Evolutionary conservation across 495 filamentous ascomycete genomes (phyloP).

Genomic region (Penicillium simplicissimum): DNA sequence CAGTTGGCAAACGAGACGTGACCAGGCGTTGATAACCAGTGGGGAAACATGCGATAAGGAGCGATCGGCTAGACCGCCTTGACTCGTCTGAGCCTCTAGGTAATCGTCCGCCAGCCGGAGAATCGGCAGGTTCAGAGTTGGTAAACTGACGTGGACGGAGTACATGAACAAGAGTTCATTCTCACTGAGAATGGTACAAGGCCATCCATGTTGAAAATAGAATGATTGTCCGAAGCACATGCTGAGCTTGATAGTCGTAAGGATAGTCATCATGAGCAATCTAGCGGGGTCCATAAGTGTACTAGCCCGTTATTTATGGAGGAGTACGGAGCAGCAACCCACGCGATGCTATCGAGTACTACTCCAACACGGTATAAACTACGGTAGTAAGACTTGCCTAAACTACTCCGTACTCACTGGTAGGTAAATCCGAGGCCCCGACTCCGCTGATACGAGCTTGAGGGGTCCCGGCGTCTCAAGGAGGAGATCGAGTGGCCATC

Average conservation of each 20-base stretch:
- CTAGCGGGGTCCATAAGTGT: neutral
- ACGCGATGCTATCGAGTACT: neutral
- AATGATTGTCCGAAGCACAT: too few species aligned
- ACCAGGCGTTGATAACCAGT: neutral
- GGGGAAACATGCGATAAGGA: conserved; percentile 15
- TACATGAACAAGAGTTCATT: neutral
- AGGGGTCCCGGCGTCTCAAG: neutral
- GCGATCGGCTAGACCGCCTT: conserved; percentile 16
- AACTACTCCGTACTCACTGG: neutral
- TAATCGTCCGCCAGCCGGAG: neutral
- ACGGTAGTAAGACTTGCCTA: neutral
- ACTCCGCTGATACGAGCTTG: neutral
- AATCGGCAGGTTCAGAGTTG: neutral
- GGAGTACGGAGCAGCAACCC: neutral
- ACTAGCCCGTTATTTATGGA: neutral
- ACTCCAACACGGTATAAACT: too few species aligned
- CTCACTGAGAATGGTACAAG: too few species aligned
- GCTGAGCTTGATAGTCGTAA: neutral
- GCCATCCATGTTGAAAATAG: too few species aligned
- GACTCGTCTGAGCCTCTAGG: conserved; percentile 14
- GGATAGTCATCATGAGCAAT: neutral
- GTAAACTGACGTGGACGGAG: conserved; percentile 1
- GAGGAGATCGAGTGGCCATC: neutral
- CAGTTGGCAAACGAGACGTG: neutral
- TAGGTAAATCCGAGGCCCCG: neutral